phyloP scores from a whole-genome alignment of 108 stramenopile species.

The Skeletonema menzelii region DNA sequence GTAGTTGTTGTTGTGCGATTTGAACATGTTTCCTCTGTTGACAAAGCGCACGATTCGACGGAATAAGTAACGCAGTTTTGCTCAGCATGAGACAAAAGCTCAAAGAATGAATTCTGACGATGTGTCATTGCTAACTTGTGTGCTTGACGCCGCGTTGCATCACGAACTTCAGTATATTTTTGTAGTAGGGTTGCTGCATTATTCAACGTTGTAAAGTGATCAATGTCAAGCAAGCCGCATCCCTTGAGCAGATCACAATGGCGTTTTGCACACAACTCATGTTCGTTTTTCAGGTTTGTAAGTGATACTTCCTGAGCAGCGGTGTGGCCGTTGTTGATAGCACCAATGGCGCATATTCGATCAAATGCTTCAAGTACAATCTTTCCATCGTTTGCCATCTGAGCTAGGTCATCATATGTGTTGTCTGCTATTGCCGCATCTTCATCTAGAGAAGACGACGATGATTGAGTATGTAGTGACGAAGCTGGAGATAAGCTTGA shows the following conservation, averaged over 20 bases:
- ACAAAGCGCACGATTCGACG: not conserved
- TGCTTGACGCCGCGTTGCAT: slow-evolving; percentile 29
- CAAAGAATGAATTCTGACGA: slow-evolving; percentile 30
- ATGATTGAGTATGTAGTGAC: slow-evolving; percentile 4
- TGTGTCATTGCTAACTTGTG: slow-evolving; percentile 38
- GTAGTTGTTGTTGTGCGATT: slow-evolving; percentile 17
- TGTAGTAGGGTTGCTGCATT: slow-evolving; percentile 7
- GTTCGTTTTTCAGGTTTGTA: slow-evolving; percentile 20
- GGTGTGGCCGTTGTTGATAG: not conserved
- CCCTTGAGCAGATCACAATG: slow-evolving; percentile 26
- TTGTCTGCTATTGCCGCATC: slow-evolving; percentile 14
- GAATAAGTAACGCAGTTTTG: not conserved
- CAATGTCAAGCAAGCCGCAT: slow-evolving; percentile 40
- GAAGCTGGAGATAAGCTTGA: slow-evolving; percentile 27
- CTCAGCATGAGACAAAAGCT: slow-evolving; percentile 17
- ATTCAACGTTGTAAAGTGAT: slow-evolving; percentile 13
- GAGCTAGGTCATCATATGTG: not conserved
- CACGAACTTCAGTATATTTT: slow-evolving; percentile 36
- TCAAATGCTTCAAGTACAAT: slow-evolving; percentile 35
- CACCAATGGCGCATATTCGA: slow-evolving; percentile 15
- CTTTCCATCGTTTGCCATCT: slow-evolving; percentile 10
- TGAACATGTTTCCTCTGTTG: not conserved
- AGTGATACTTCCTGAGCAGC: not conserved
- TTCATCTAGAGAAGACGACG: slow-evolving; percentile 11
- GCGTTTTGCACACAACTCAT: slow-evolving; percentile 10